These are phyloP conservation scores for Abrus pulchellus DNA, from an alignment of 306 rosid species.

Conservation along the genomic window DNA sequence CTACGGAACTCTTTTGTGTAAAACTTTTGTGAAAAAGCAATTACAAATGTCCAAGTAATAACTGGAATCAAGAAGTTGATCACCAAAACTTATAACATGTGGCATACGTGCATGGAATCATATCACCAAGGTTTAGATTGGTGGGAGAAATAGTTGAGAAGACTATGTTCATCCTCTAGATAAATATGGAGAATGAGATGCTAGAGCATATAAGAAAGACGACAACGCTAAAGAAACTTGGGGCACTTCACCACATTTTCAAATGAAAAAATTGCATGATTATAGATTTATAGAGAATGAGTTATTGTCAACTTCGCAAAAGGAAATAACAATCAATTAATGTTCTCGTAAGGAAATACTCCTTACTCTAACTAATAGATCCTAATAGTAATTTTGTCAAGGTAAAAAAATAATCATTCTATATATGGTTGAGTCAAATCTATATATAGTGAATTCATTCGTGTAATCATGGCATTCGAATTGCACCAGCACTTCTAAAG, in stretches of 20 bases:
- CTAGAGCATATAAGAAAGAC: background rate
- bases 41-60: background rate
- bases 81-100: background rate
- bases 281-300: background rate
- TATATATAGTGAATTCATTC: too few species aligned
- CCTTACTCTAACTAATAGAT: too few species aligned
- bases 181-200: background rate
- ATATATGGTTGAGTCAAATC: too few species aligned
- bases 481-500: too few species aligned
- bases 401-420: too few species aligned
- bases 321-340: background rate
- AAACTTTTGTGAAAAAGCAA: background rate
- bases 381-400: too few species aligned
- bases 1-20: background rate
- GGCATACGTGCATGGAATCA: slow-evolving; percentile 14
- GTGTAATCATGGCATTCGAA: too few species aligned
- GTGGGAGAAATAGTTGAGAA: background rate
- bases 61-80: slow-evolving; percentile 11
- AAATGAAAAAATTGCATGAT: background rate
- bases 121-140: slow-evolving; percentile 29
- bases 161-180: background rate
- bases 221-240: background rate
- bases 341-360: too few species aligned
- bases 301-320: background rate
- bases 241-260: slow-evolving; percentile 16